Conservation (phyloP, 176 grass and related monocot genomes). For the Sorghum bicolor region Sorghum_bicolor_NCBIv3 NC_012874.2:5712001-5712500, state of each 20-base stretch:
- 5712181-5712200: conserved; percentile 10
- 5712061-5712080: neutral
- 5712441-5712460: conserved; percentile 24
- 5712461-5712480: conserved; percentile 54
- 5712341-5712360: conserved; percentile 79
- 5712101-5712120: neutral
- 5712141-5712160: neutral
- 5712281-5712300: conserved; percentile 72
- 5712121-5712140: neutral
- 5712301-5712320: conserved; percentile 57
- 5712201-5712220: neutral
- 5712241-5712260: conserved; percentile 69
- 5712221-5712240: neutral
- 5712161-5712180: conserved; percentile 1
- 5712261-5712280: conserved; percentile 83
- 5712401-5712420: neutral
- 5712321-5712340: conserved; percentile 19
- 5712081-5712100: neutral
- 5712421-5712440: conserved; percentile 28
- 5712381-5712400: conserved; percentile 94
- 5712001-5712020: neutral
- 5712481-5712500: conserved; percentile 58
- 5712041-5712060: neutral
- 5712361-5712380: conserved; percentile 98
- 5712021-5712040: neutral